Conservation (phyloP, 2,329 filamentous ascomycete species). For the Pseudocercospora vitis region DNA sequence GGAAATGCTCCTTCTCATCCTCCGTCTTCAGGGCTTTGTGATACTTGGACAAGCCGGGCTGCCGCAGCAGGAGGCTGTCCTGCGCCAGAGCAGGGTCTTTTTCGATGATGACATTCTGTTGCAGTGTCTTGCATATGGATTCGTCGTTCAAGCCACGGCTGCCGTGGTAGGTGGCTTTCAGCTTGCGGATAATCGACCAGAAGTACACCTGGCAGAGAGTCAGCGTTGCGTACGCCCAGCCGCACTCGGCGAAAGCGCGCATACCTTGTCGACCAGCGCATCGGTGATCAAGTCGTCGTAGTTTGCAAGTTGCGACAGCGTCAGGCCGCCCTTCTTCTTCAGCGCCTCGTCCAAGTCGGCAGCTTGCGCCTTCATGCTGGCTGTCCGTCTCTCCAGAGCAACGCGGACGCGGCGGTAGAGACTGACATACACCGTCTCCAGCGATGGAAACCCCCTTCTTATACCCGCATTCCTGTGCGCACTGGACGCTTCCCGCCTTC, state of each 20-base stretch:
- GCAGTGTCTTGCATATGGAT: constrained; percentile 60
- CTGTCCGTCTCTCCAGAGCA: constrained; percentile 1
- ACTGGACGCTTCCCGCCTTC: neutral
- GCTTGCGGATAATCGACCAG: constrained; percentile 96
- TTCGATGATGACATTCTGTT: constrained; percentile 67
- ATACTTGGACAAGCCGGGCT: constrained; percentile 70
- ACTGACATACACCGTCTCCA: constrained; percentile 16
- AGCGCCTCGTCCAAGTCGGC: constrained; percentile 46
- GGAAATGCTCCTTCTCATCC: constrained; percentile 83
- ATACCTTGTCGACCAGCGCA: constrained; percentile 89
- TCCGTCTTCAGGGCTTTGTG: constrained; percentile 62
- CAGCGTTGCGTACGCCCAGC: constrained; percentile 4
- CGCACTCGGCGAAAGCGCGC: constrained; percentile 35
- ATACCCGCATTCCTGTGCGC: constrained; percentile 17
- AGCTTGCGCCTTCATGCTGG: constrained; percentile 32
- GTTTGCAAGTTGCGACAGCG: constrained; percentile 79
- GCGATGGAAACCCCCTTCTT: no score
- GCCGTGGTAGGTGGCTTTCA: constrained; percentile 80
- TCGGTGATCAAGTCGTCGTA: constrained; percentile 97
- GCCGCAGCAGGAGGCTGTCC: constrained; percentile 67
- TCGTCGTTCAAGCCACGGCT: constrained; percentile 74
- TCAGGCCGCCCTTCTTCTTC: constrained; percentile 70
- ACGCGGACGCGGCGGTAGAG: no score
- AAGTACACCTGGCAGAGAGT: constrained; percentile 71
- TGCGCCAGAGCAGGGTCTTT: constrained; percentile 73